These are phyloP conservation scores for Xylaria multiplex DNA, from an alignment of 2,329 filamentous ascomycete genomes.

Conservation along the genomic window DNA sequence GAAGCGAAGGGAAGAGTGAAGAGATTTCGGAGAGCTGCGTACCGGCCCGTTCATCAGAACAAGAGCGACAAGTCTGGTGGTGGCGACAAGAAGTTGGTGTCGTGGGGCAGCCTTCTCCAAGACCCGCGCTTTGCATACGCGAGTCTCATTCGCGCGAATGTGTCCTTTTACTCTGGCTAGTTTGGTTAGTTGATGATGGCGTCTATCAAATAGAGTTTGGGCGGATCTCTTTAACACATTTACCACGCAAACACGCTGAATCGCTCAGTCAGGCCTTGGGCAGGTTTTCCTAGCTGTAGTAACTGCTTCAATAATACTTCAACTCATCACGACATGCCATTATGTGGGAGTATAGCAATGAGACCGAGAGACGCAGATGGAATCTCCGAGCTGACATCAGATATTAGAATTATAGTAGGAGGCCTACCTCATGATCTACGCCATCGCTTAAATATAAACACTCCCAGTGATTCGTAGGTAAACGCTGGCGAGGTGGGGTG, in stretches of 20 bases:
- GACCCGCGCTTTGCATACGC: slow-evolving; percentile 4
- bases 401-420: slow-evolving; percentile 8
- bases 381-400: background rate
- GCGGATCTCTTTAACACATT: slow-evolving; percentile 9
- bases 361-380: background rate
- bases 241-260: slow-evolving; percentile 9
- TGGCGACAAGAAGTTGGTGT: background rate
- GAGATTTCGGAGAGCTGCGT: slow-evolving; percentile 8
- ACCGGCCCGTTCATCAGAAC: slow-evolving; percentile 1
- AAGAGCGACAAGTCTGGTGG: slow-evolving; percentile 6
- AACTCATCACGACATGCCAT: slow-evolving; percentile 2
- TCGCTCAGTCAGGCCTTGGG: background rate
- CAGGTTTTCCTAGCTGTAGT: background rate
- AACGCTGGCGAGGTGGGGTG: slow-evolving; percentile 14
- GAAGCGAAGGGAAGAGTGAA: background rate
- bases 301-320: background rate
- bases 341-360: background rate
- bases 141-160: slow-evolving; percentile 3
- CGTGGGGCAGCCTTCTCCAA: slow-evolving; percentile 2
- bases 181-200: background rate
- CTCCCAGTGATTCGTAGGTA: slow-evolving; percentile 5
- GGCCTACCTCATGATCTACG: background rate
- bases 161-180: background rate
- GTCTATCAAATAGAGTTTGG: slow-evolving; percentile 14
- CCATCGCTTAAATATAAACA: slow-evolving; percentile 7